These are phyloP conservation scores for Capronia americana DNA, from an alignment of 2,329 filamentous ascomycete species.

Conservation along the genomic window DNA sequence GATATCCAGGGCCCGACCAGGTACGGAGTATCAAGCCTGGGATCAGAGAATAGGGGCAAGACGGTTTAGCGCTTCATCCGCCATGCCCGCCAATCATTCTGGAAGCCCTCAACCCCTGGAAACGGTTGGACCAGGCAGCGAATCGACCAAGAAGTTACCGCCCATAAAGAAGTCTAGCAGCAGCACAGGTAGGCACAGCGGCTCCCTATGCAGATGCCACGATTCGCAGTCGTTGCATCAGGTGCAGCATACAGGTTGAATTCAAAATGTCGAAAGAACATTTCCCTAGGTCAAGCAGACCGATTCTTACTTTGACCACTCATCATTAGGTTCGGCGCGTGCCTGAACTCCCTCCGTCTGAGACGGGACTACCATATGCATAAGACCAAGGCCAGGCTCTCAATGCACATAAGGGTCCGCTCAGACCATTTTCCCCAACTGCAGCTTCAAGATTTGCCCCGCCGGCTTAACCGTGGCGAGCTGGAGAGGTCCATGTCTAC, in stretches of 20 bases:
- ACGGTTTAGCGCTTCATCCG: neutral
- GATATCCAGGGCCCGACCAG: neutral
- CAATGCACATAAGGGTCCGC: slow-evolving; percentile 16
- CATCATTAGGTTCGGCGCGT: neutral
- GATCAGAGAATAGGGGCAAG: neutral
- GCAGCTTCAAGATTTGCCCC: slow-evolving; percentile 42
- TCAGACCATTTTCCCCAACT: slow-evolving; percentile 24
- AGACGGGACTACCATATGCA: no score
- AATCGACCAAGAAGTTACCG: neutral
- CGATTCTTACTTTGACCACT: neutral
- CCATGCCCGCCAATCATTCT: neutral
- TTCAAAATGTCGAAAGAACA: neutral
- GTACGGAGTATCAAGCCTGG: neutral
- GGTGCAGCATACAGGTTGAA: neutral
- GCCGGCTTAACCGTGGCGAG: slow-evolving; percentile 35
- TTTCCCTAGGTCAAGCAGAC: neutral
- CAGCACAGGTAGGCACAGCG: no score
- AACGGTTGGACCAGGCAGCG: neutral
- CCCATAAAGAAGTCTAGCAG: no score
- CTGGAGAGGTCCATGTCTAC: slow-evolving; percentile 37
- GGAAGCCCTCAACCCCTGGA: neutral
- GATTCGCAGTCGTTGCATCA: neutral
- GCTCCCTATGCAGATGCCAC: no score
- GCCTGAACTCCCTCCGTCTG: no score
- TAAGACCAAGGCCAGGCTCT: neutral